Percentiles rank a stretch among this genome's conserved stretches.
phyloP scores from a whole-genome alignment of 768 basidiomycete species.

The Termitomyces sp. region DNA sequence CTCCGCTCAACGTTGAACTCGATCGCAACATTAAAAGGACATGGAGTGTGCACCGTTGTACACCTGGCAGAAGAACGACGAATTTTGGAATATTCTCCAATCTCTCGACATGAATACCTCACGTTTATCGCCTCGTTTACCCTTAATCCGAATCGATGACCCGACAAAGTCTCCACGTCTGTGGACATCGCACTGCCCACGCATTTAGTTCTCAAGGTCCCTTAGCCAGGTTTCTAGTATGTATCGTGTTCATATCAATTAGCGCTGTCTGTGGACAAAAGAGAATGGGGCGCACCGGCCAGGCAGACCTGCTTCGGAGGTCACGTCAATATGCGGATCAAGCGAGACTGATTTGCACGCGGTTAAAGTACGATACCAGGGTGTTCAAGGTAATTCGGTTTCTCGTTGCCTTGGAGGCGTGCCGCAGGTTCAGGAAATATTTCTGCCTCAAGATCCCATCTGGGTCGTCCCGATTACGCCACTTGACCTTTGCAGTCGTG shows the following conservation, averaged over 20 bases:
- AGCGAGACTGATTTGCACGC: constrained; percentile 66
- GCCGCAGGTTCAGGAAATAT: constrained; percentile 56
- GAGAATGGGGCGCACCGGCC: constrained; percentile 32
- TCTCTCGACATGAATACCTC: too few species aligned
- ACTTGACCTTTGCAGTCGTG: constrained; percentile 66
- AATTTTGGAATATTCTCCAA: too few species aligned
- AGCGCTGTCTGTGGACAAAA: background rate
- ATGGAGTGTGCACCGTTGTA: too few species aligned
- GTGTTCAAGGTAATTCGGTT: constrained; percentile 37
- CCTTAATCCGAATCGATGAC: constrained; percentile 37
- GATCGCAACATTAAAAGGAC: too few species aligned
- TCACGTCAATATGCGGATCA: constrained; percentile 52
- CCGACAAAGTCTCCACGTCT: constrained; percentile 29
- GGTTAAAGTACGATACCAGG: constrained; percentile 74
- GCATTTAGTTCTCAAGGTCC: constrained; percentile 44
- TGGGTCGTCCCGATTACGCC: constrained; percentile 63
- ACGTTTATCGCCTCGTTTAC: background rate
- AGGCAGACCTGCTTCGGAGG: constrained; percentile 42
- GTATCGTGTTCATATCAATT: background rate
- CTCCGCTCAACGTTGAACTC: background rate
- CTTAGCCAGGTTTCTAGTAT: constrained; percentile 43
- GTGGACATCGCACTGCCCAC: constrained; percentile 27
- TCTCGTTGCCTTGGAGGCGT: constrained; percentile 29
- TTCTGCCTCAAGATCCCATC: constrained; percentile 51
- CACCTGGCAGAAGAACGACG: too few species aligned